Conservation (phyloP, 2,329 filamentous ascomycete genomes). For the Bipolaris zeicola region DNA sequence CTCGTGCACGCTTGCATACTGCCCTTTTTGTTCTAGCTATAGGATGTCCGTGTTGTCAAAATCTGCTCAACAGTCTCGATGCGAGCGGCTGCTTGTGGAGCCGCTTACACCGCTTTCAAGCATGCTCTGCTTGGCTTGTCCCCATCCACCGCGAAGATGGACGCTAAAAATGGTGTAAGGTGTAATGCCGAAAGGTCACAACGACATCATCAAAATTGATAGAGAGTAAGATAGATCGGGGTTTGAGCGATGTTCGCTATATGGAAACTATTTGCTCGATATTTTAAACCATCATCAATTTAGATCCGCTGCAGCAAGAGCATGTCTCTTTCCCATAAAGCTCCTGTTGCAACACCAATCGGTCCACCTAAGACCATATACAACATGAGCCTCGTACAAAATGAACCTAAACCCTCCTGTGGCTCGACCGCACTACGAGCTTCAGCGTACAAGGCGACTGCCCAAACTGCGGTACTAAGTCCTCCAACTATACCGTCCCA, state of each 20-base stretch:
- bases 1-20: background rate
- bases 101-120: background rate
- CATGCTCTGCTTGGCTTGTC: background rate
- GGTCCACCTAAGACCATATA: background rate
- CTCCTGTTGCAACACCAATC: slow-evolving; percentile 1
- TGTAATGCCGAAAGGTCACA: background rate
- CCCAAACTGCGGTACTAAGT: background rate
- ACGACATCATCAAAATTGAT: background rate
- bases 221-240: background rate
- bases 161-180: background rate
- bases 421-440: background rate
- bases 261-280: background rate
- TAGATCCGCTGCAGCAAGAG: slow-evolving; percentile 7
- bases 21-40: background rate
- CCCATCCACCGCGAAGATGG: background rate
- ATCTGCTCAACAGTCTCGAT: background rate
- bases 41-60: background rate
- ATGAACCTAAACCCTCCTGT: background rate
- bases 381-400: background rate
- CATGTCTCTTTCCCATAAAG: slow-evolving; percentile 1
- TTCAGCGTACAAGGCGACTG: background rate
- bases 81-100: background rate
- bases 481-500: slow-evolving; percentile 2
- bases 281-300: slow-evolving; percentile 7
- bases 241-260: background rate